Evolutionary conservation across 108 stramenopile species (phyloP).

Genomic region (Bacterosira constricta): DNA sequence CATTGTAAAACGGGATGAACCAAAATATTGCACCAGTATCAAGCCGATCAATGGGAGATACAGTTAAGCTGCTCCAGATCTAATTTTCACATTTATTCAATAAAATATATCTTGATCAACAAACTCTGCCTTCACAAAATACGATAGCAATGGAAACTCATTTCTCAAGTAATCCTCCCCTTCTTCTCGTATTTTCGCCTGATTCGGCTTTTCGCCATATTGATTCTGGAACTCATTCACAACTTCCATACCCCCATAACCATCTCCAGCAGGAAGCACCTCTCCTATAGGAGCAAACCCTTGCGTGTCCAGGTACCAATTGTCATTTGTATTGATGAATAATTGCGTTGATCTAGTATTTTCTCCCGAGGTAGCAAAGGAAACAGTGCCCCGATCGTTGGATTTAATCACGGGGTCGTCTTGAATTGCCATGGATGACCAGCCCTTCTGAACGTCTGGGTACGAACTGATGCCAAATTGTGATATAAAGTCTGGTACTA

Average conservation of each 20-base stretch:
- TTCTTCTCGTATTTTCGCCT: constrained; percentile 56
- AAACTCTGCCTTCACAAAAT: constrained; percentile 11
- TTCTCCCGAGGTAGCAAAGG: constrained; percentile 84
- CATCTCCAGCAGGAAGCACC: constrained; percentile 36
- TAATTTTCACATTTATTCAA: too few species aligned
- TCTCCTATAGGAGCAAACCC: constrained; percentile 89
- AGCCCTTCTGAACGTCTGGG: constrained; percentile 57
- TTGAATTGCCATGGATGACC: constrained; percentile 34
- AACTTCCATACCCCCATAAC: constrained; percentile 71
- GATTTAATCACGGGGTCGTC: constrained; percentile 87
- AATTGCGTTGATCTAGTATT: constrained; percentile 87
- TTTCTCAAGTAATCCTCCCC: constrained; percentile 68
- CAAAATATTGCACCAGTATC: too few species aligned
- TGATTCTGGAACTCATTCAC: constrained; percentile 70
- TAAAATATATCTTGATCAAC: too few species aligned
- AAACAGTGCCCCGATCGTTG: constrained; percentile 79
- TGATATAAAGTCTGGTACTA: constrained; percentile 76
- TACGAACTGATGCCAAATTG: constrained; percentile 86
- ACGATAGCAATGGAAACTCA: constrained; percentile 65
- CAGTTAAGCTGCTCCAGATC: too few species aligned
- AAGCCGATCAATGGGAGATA: too few species aligned
- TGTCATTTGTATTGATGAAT: constrained; percentile 87
- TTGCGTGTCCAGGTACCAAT: constrained; percentile 74
- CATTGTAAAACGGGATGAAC: too few species aligned
- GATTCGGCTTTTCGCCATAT: constrained; percentile 72